Evolutionary conservation across 139 green algal genomes (phyloP).

Genomic region (Chlorella sp.): DNA sequence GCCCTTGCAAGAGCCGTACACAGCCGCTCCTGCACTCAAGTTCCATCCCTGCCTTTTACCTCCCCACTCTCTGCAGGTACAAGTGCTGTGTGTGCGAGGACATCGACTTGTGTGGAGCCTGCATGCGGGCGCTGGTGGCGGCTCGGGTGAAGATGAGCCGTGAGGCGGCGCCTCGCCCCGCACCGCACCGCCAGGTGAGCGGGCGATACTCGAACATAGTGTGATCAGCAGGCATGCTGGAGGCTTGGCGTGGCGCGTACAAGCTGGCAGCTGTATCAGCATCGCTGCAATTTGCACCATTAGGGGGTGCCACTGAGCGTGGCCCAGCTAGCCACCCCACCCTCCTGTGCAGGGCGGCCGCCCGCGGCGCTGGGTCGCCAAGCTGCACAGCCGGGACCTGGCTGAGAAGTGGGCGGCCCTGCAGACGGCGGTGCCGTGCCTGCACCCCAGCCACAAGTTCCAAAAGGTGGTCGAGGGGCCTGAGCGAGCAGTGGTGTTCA

Average conservation of each 20-base stretch:
- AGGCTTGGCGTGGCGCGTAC: too few relatives aligned
- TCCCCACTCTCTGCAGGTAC: slow-evolving; percentile 15
- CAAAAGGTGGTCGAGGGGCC: slow-evolving; percentile 30
- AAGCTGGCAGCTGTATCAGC: too few relatives aligned
- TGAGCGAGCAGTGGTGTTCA: slow-evolving; percentile 47
- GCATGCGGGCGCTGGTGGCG: slow-evolving; percentile 42
- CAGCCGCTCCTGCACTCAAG: too few relatives aligned
- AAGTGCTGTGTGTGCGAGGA: slow-evolving; percentile 49
- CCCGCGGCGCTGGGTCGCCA: slow-evolving; percentile 33
- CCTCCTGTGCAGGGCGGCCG: background rate
- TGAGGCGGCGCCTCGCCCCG: background rate
- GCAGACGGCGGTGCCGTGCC: slow-evolving; percentile 46
- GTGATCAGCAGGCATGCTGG: too few relatives aligned
- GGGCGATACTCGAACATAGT: background rate
- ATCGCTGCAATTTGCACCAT: too few relatives aligned
- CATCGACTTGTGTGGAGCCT: slow-evolving; percentile 42
- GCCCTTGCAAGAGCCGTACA: too few relatives aligned
- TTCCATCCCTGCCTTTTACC: too few relatives aligned
- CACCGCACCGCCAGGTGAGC: background rate
- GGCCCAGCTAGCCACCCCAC: background rate
- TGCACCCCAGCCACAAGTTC: slow-evolving; percentile 49
- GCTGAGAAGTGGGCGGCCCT: slow-evolving; percentile 35
- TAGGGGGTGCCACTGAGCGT: too few relatives aligned
- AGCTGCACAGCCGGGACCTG: slow-evolving; percentile 32
- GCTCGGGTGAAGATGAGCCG: slow-evolving; percentile 40